Conservation (phyloP, 495 filamentous ascomycete genomes). For the Aspergillus homomorphus region DNA sequence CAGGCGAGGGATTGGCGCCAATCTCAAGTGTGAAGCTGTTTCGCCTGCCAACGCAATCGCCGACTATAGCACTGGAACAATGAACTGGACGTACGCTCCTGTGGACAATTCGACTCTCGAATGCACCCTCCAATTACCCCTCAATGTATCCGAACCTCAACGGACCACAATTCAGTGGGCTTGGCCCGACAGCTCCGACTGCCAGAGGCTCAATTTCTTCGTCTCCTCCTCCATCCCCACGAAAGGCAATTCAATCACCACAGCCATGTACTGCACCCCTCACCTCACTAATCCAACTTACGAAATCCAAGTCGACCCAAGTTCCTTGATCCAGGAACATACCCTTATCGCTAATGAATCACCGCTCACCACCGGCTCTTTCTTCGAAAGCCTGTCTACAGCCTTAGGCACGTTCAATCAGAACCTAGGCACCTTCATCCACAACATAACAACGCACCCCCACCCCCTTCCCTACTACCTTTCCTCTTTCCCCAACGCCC, state of each 20-base stretch:
- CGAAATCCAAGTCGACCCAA: conserved; percentile 13
- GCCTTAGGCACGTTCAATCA: conserved; percentile 17
- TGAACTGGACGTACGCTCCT: conserved; percentile 14
- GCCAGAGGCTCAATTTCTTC: conserved; percentile 12
- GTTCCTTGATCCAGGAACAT: conserved; percentile 9
- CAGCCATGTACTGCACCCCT: conserved; percentile 19
- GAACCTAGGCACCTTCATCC: not conserved
- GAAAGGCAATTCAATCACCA: not conserved
- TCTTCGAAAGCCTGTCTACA: conserved; percentile 19
- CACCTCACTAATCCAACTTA: conserved; percentile 16
- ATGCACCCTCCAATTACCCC: not conserved
- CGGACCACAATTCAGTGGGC: conserved; percentile 8
- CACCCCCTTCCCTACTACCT: not conserved
- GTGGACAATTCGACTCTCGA: conserved; percentile 10
- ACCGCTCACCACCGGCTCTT: conserved; percentile 8
- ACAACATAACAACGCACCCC: conserved; percentile 3
- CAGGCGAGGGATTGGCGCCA: conserved; percentile 18
- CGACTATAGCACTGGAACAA: not conserved
- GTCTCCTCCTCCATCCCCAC: conserved; percentile 6
- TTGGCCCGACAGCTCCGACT: conserved; percentile 10
- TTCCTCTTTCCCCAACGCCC: not conserved
- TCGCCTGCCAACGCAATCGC: not conserved
- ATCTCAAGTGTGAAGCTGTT: conserved; percentile 14
- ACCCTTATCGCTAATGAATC: not conserved
- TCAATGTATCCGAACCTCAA: not conserved